These are phyloP conservation scores for Ustanciosporium gigantosporum DNA, from an alignment of 1,284 basidiomycete genomes.

Conservation along the genomic window DNA sequence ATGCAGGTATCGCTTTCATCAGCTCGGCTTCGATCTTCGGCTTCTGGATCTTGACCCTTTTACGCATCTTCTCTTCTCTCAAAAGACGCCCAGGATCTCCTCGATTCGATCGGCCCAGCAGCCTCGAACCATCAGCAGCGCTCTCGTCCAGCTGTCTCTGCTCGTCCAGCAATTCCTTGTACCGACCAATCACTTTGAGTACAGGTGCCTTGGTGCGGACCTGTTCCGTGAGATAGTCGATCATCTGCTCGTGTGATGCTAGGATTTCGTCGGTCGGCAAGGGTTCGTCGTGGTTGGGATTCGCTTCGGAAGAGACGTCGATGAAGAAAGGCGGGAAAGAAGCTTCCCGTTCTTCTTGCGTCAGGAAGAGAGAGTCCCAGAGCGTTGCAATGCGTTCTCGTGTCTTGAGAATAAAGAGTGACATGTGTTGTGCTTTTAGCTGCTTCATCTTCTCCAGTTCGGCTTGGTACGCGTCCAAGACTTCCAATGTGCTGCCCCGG, in stretches of 20 bases:
- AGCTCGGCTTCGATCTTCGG: conserved; percentile 88
- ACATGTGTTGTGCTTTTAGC: conserved; percentile 83
- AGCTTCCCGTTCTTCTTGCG: conserved; percentile 76
- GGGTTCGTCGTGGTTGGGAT: conserved; percentile 28
- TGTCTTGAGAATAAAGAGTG: conserved; percentile 79
- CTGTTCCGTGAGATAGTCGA: conserved; percentile 77
- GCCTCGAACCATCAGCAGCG: conserved; percentile 66
- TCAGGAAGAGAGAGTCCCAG: conserved; percentile 85
- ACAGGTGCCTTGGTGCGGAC: conserved; percentile 75
- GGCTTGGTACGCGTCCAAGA: conserved; percentile 77
- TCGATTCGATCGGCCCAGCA: conserved; percentile 68
- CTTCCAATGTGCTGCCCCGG: conserved; percentile 75
- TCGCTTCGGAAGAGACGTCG: conserved; percentile 31
- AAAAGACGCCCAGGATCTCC: conserved; percentile 67
- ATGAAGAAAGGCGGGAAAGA: conserved; percentile 41
- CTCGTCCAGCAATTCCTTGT: conserved; percentile 87
- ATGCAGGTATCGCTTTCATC: conserved; percentile 75
- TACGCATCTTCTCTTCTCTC: conserved; percentile 95
- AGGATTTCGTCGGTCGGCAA: conserved; percentile 66
- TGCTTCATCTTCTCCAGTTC: conserved; percentile 89
- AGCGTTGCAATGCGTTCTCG: conserved; percentile 77
- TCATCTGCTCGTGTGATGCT: conserved; percentile 83
- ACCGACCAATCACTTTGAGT: conserved; percentile 78
- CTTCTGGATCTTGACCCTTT: conserved; percentile 90
- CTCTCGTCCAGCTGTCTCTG: conserved; percentile 77